Percentiles rank a stretch among this genome's conserved stretches.
These are phyloP conservation scores for Evernia prunastri DNA, from an alignment of 495 filamentous ascomycete species.

Conservation along the genomic window DNA sequence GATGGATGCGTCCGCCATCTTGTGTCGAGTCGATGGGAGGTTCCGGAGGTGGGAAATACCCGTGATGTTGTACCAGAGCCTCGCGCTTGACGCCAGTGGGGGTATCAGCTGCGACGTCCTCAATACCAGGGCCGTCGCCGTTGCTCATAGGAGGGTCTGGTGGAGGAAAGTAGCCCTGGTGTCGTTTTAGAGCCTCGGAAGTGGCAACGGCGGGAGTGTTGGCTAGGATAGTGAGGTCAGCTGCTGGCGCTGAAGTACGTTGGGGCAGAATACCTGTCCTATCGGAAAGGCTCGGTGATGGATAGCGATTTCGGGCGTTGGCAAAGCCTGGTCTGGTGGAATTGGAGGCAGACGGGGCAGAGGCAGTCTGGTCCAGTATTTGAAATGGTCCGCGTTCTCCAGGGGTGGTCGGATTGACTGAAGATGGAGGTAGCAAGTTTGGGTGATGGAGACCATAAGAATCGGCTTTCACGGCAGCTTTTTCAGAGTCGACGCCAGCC, in stretches of 20 bases:
- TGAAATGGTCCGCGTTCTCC: neutral
- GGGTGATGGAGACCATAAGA: neutral
- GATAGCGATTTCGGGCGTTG: neutral
- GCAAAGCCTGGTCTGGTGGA: neutral
- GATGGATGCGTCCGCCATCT: too few species aligned
- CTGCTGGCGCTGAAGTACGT: neutral
- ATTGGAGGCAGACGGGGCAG: neutral
- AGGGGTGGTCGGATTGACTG: neutral
- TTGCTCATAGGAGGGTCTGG: neutral
- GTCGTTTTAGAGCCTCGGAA: neutral
- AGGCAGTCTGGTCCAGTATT: neutral
- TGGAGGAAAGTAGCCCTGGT: neutral
- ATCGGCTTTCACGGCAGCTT: neutral
- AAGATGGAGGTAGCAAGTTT: neutral
- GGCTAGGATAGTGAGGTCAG: neutral
- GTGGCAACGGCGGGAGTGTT: neutral
- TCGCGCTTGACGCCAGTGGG: neutral
- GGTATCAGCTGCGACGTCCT: neutral
- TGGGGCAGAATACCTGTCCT: neutral
- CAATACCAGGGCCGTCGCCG: neutral
- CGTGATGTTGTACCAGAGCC: neutral
- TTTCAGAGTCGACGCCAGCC: neutral
- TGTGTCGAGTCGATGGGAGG: neutral
- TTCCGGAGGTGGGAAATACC: neutral
- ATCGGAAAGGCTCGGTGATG: neutral